Evolutionary conservation across 2,329 filamentous ascomycete genomes (phyloP).

Genomic region (Acrocalymma vagum): DNA sequence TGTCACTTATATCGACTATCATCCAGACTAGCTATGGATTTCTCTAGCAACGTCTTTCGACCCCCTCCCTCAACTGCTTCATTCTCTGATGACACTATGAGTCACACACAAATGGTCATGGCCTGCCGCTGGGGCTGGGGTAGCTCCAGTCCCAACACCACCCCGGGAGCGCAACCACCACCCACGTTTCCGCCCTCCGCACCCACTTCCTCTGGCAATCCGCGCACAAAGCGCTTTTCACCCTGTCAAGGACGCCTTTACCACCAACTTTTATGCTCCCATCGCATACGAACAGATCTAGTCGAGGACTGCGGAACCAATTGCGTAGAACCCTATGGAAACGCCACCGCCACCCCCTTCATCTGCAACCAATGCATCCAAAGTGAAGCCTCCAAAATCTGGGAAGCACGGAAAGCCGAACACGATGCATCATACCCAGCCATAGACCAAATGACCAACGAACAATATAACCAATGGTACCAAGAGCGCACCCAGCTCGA

Average conservation of each 20-base stretch:
- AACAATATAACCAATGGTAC: constrained; percentile 43
- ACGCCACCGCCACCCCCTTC: constrained; percentile 27
- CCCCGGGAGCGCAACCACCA: constrained; percentile 16
- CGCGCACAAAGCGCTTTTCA: constrained; percentile 38
- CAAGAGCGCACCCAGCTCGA: constrained; percentile 37
- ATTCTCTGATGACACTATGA: constrained; percentile 42
- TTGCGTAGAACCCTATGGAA: constrained; percentile 39
- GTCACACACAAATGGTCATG: constrained; percentile 42
- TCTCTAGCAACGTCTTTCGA: constrained; percentile 38
- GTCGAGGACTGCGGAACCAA: constrained; percentile 46
- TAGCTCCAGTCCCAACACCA: constrained; percentile 24
- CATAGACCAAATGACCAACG: constrained; percentile 36
- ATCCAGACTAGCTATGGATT: constrained; percentile 33
- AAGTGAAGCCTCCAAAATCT: constrained; percentile 33
- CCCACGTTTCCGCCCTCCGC: constrained; percentile 13
- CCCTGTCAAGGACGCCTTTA: constrained; percentile 45
- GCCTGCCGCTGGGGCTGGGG: constrained; percentile 45
- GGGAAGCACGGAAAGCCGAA: constrained; percentile 34
- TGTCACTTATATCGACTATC: no score
- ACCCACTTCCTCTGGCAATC: constrained; percentile 21
- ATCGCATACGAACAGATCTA: constrained; percentile 44
- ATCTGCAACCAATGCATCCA: constrained; percentile 44
- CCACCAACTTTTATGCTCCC: constrained; percentile 45
- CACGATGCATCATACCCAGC: constrained; percentile 38
- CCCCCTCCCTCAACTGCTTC: constrained; percentile 16